Evolutionary conservation across 2,329 filamentous ascomycete species (phyloP), one percentile per base, ranked within the genome.

Genomic region (Lizonia empirigonia): DNA sequence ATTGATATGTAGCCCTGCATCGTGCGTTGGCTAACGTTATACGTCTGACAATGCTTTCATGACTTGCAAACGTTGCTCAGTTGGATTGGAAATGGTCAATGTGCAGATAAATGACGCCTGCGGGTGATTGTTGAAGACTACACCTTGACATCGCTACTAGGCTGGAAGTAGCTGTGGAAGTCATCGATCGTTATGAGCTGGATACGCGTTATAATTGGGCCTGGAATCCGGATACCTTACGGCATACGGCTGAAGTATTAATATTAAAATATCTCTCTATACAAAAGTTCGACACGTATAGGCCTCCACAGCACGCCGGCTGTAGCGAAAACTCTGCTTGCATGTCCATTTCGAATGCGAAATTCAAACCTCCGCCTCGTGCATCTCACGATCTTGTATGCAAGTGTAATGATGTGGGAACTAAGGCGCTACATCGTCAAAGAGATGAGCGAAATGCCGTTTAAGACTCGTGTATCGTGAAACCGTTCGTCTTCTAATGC

Each of bases 181-280:
- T n/a, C n/a, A n/a, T n/a, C n/a, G n/a, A n/a, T n/a, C n/a, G n/a
- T n/a, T n/a, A n/a, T n/a, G n/a, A n/a, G n/a, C n/a, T n/a, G n/a
- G n/a, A n/a, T n/a, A n/a, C 12, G n/a, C 12, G 15, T 33, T 7
- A 18, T 18, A n/a, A 18, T 8, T 33, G 30, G 30, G 12, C 12
- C 12, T n/a, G 12, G 26, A 5, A 29, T n/a, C 5, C 6, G 12
- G 12, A 9, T 10, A 5, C 13, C 9, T 35, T 3, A 2, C 23
- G 22, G 16, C 7, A n/a, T n/a, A n/a, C n/a, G n/a, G n/a, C 10
- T 20, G 38, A 44, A 38, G 26, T 38, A 44, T 33, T 12, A 50
- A 38, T 50, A 50, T 27, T 50, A 34, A 38, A 12, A 26, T 50
- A 27, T 6, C n/a, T 33, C 23, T 26, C 46, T 50, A 50, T 50